A percentile compares a stretch with the other conserved stretches of the same genome.
Evolutionary conservation across 2,329 filamentous ascomycete species (phyloP).

Genomic region (Aspergillus sp.): DNA sequence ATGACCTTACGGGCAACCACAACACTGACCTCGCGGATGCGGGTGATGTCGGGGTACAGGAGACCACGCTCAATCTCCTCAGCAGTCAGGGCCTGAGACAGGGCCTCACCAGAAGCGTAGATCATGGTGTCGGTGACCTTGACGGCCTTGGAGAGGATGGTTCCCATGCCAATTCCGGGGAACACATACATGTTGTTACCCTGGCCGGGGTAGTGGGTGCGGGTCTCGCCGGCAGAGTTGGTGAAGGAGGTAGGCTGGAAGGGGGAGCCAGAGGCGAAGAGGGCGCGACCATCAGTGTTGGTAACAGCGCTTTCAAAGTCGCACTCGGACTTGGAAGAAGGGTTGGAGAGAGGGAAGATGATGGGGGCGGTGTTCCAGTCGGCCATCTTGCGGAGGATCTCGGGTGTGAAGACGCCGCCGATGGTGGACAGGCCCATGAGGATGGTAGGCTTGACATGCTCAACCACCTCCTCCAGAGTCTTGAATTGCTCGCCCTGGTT

Average conservation of each 20-base stretch:
- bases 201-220: constrained; percentile 70
- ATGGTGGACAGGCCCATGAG: constrained; percentile 92
- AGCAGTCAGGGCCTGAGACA: constrained; percentile 68
- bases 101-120: constrained; percentile 79
- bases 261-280: constrained; percentile 93
- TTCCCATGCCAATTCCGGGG: constrained; percentile 88
- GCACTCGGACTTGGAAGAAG: constrained; percentile 93
- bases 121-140: constrained; percentile 93
- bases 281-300: constrained; percentile 81
- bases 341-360: constrained; percentile 95
- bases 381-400: constrained; percentile 62
- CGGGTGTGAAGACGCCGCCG: constrained; percentile 86
- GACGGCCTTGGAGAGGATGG: constrained; percentile 82
- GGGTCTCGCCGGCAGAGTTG: constrained; percentile 49
- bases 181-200: constrained; percentile 87
- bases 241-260: constrained; percentile 69
- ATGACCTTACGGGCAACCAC: constrained; percentile 86
- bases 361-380: constrained; percentile 70
- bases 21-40: constrained; percentile 84
- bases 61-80: constrained; percentile 77
- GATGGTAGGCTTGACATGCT: constrained; percentile 90
- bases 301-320: constrained; percentile 89
- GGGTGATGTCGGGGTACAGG: constrained; percentile 84
- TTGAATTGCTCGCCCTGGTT: constrained; percentile 62
- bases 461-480: constrained; percentile 81